These are phyloP conservation scores for Lepidium didymum DNA, from an alignment of 345 rosid genomes.

Conservation along the genomic window DNA sequence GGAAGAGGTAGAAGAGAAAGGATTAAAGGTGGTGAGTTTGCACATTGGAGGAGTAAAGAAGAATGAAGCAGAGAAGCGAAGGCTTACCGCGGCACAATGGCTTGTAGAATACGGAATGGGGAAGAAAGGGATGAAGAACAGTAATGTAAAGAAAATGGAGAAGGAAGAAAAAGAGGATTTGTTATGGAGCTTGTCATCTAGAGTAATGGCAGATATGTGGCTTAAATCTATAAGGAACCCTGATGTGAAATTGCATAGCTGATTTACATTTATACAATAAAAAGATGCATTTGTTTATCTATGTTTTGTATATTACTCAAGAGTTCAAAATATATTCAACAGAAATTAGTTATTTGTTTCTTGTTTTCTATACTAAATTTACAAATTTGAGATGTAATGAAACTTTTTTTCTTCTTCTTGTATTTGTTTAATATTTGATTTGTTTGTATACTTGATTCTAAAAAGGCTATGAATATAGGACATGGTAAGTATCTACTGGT, in stretches of 20 bases:
- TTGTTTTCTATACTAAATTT: neutral
- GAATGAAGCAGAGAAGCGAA: conserved; percentile 66
- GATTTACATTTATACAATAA: neutral
- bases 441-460: too few species aligned
- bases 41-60: conserved; percentile 61
- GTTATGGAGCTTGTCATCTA: conserved; percentile 86
- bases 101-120: conserved; percentile 63
- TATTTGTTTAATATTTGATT: too few species aligned
- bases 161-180: conserved; percentile 33
- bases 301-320: neutral
- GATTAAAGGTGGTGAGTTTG: conserved; percentile 52
- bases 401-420: too few species aligned
- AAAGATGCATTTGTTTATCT: neutral
- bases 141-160: conserved; percentile 46
- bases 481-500: neutral
- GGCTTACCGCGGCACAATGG: conserved; percentile 90
- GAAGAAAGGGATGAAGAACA: conserved; percentile 57
- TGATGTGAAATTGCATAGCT: conserved; percentile 41
- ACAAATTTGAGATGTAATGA: neutral
- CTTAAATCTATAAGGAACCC: conserved; percentile 88
- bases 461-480: too few species aligned
- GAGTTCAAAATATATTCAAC: neutral
- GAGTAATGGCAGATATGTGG: conserved; percentile 97
- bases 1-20: conserved; percentile 40
- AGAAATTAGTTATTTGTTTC: neutral